These are phyloP conservation scores for Fraxinus quadrangulata DNA, from an alignment of 257 asterid species.

Conservation along the genomic window DNA sequence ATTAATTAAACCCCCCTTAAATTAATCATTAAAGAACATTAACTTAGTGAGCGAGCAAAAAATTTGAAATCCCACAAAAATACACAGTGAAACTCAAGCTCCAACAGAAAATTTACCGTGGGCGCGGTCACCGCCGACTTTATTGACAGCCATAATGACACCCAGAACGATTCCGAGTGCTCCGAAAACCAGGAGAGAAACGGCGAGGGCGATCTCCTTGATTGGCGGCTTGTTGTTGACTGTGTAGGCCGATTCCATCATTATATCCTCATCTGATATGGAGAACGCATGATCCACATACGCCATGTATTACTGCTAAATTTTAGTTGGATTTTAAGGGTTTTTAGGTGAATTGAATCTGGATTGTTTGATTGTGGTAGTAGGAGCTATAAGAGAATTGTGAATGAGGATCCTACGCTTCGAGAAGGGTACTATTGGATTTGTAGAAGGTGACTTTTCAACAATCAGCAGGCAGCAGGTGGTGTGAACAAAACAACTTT, in stretches of 20 bases:
- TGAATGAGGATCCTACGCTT: constrained; percentile 5
- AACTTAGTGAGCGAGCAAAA: not conserved
- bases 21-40: not conserved
- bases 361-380: not conserved
- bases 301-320: constrained; percentile 52
- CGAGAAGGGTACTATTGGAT: not conserved
- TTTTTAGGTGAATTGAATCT: not conserved
- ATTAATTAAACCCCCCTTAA: not conserved
- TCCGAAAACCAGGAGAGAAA: constrained; percentile 87
- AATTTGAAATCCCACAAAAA: not conserved
- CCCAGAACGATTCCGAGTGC: constrained; percentile 74
- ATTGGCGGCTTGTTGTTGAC: constrained; percentile 82
- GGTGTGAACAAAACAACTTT: no score
- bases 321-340: not conserved
- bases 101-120: constrained; percentile 60
- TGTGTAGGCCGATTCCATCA: constrained; percentile 77
- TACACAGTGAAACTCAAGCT: not conserved
- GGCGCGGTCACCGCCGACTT: constrained; percentile 92
- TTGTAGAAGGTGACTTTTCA: not conserved
- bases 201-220: constrained; percentile 95
- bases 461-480: not conserved
- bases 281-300: constrained; percentile 98
- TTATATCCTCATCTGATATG: constrained; percentile 92
- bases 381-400: not conserved
- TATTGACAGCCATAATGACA: constrained; percentile 72